phyloP scores from a whole-genome alignment of 2,329 filamentous ascomycete genomes.

The Fusarium dlaminii region DNA sequence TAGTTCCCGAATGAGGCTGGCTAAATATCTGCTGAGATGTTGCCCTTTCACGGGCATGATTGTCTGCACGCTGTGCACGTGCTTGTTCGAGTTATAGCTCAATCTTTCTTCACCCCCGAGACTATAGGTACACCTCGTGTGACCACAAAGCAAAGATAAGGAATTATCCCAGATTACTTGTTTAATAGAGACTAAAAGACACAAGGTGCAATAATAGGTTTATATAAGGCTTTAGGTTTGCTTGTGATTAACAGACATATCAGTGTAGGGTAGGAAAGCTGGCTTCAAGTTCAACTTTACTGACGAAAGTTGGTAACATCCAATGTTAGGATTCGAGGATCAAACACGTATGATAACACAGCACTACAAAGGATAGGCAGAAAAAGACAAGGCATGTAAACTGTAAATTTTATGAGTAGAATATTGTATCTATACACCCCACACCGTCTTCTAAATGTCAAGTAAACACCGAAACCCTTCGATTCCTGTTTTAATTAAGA shows the following conservation, averaged over 20 bases:
- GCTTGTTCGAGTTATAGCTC: neutral
- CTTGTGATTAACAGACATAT: too few species aligned
- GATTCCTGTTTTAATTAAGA: slow-evolving; percentile 19
- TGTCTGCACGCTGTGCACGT: neutral
- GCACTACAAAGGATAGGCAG: neutral
- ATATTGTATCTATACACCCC: slow-evolving; percentile 14
- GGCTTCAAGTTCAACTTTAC: neutral
- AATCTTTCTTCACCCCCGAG: neutral
- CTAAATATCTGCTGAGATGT: neutral
- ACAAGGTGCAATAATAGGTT: too few species aligned
- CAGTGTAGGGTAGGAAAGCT: neutral
- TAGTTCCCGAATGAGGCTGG: neutral
- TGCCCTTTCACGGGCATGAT: neutral
- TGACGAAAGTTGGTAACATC: neutral
- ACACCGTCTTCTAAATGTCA: neutral
- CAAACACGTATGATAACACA: neutral
- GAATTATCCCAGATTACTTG: neutral
- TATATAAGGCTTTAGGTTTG: neutral
- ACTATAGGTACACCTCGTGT: neutral
- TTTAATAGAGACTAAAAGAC: neutral
- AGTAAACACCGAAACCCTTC: neutral
- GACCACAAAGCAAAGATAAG: neutral
- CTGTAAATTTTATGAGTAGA: neutral
- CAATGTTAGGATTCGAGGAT: neutral
- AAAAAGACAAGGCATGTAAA: neutral